phyloP scores from a whole-genome alignment of 2,329 filamentous ascomycete species.

The Calonectria ilicicola region DNA sequence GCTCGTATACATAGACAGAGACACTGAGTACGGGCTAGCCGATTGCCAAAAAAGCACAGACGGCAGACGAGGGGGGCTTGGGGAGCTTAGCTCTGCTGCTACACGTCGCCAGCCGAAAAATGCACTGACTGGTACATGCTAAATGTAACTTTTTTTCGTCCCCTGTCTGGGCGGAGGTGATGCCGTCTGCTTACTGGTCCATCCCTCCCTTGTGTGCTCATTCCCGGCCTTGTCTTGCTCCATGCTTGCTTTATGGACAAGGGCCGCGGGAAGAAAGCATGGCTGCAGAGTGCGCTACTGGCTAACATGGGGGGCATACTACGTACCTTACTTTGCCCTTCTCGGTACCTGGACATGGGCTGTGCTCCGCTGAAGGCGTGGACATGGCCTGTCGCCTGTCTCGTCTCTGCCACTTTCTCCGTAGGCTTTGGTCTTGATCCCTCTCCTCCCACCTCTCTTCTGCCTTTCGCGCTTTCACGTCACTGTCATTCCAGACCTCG shows the following conservation, averaged over 20 bases:
- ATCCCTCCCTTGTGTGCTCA: constrained; percentile 11
- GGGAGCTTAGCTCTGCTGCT: constrained; percentile 24
- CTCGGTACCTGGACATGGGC: constrained; percentile 16
- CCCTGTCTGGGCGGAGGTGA: constrained; percentile 18
- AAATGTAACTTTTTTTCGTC: neutral
- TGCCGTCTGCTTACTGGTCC: constrained; percentile 18
- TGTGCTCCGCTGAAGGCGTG: constrained; percentile 22
- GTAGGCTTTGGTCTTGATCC: constrained; percentile 27
- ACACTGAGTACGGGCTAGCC: neutral
- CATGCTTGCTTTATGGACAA: constrained; percentile 11
- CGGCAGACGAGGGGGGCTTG: constrained; percentile 6
- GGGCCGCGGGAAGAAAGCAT: neutral
- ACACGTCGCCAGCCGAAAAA: constrained; percentile 11
- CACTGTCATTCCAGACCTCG: constrained; percentile 45
- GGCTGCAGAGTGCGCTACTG: neutral
- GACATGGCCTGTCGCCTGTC: constrained; percentile 25
- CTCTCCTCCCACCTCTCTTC: constrained; percentile 26
- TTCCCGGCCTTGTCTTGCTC: constrained; percentile 23
- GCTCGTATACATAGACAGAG: neutral
- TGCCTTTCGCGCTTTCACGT: constrained; percentile 30
- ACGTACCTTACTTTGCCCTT: constrained; percentile 10
- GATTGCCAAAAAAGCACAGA: constrained; percentile 13
- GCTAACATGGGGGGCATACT: constrained; percentile 8
- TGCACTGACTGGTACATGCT: constrained; percentile 9
- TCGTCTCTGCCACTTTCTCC: constrained; percentile 32